A percentile compares a stretch with the other conserved stretches of the same genome.
Conservation (phyloP, 352 stramenopile species). For the Phytophthora kernoviae region DNA sequence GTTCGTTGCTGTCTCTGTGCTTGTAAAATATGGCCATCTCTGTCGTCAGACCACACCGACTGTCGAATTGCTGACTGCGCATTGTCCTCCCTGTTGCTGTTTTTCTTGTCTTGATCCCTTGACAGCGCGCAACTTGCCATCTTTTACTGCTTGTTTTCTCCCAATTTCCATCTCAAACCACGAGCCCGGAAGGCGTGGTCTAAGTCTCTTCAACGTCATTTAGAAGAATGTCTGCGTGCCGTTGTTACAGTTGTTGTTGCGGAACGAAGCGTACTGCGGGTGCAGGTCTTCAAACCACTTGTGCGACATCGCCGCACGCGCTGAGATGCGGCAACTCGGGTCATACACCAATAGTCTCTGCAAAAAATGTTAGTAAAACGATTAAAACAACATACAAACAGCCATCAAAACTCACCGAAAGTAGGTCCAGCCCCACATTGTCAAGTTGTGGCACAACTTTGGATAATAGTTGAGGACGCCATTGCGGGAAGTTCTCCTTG, state of each 20-base stretch:
- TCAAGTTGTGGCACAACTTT: constrained; percentile 90
- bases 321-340: constrained; percentile 77
- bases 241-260: constrained; percentile 52
- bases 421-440: constrained; percentile 75
- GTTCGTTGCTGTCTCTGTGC: constrained; percentile 6
- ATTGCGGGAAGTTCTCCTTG: constrained; percentile 98
- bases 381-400: constrained; percentile 3
- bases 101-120: neutral
- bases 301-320: constrained; percentile 79
- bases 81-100: constrained; percentile 3
- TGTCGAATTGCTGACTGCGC: too few species aligned
- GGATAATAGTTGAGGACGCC: constrained; percentile 90
- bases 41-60: too few species aligned
- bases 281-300: constrained; percentile 87
- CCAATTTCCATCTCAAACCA: neutral
- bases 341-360: constrained; percentile 86
- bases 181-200: neutral
- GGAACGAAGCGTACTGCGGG: constrained; percentile 74
- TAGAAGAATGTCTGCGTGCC: constrained; percentile 52
- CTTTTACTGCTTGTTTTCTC: constrained; percentile 5
- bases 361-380: constrained; percentile 15
- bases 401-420: constrained; percentile 60
- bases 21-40: neutral
- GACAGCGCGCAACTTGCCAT: neutral
- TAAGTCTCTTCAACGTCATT: neutral